A percentile compares a stretch with the other conserved stretches of the same genome.
phyloP scores from a whole-genome alignment of 345 rosid species.

The Euclidium syriacum region DNA sequence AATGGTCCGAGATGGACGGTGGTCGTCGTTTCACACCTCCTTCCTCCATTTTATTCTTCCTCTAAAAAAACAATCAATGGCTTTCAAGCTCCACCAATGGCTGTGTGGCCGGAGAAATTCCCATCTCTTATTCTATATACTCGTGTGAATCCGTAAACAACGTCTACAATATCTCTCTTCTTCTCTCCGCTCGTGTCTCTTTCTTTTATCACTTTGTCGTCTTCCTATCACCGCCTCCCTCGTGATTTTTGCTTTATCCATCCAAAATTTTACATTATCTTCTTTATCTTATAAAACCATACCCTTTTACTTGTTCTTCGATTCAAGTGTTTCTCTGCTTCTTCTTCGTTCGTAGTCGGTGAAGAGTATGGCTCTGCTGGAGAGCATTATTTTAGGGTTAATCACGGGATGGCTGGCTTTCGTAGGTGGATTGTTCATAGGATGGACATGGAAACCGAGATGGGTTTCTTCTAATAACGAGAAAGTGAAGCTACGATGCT shows the following conservation, averaged over 20 bases:
- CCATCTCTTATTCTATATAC: not conserved
- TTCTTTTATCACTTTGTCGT: slow-evolving; percentile 13
- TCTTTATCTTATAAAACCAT: not conserved
- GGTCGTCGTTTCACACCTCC: slow-evolving; percentile 28
- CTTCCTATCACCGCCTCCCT: slow-evolving; percentile 34
- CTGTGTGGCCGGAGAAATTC: not conserved
- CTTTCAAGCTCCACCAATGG: slow-evolving; percentile 23
- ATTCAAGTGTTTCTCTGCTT: not conserved
- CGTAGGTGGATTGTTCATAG: slow-evolving; percentile 48
- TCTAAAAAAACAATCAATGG: slow-evolving; percentile 1
- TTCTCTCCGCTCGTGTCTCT: slow-evolving; percentile 22
- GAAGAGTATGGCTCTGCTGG: slow-evolving; percentile 33
- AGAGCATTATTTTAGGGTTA: slow-evolving; percentile 25
- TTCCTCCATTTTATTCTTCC: slow-evolving; percentile 18
- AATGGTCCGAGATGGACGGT: slow-evolving; percentile 32
- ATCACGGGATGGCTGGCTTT: slow-evolving; percentile 47
- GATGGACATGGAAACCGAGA: slow-evolving; percentile 70
- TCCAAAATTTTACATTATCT: too few species aligned
- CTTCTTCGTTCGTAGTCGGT: too few species aligned
- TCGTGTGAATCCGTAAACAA: not conserved
- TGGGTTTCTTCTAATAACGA: slow-evolving; percentile 29
- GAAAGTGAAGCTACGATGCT: slow-evolving; percentile 22
- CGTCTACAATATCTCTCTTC: not conserved
- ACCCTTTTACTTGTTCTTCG: not conserved
- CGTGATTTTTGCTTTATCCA: slow-evolving; percentile 12